A percentile compares a stretch with the other conserved stretches of the same genome.
Conservation (phyloP, 768 basidiomycete genomes). For the Hericium coralloides region DNA sequence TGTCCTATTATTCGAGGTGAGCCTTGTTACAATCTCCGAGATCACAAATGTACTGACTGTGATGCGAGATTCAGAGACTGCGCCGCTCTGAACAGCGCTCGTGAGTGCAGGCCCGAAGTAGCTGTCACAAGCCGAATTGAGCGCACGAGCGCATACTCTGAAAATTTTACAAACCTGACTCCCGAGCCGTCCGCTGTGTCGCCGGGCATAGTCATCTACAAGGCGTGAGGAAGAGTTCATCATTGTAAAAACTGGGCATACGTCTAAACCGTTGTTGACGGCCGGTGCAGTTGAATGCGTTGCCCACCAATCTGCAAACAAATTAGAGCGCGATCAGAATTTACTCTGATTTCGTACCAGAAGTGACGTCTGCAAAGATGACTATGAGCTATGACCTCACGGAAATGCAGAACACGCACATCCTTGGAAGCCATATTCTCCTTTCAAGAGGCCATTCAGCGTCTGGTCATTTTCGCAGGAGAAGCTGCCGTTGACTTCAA, state of each 20-base stretch:
- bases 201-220: constrained; percentile 13
- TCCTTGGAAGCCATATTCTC: constrained; percentile 9
- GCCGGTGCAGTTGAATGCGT: constrained; percentile 7
- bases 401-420: constrained; percentile 3
- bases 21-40: background rate
- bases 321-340: background rate
- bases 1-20: constrained; percentile 30
- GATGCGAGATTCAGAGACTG: constrained; percentile 8
- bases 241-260: background rate
- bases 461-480: constrained; percentile 9
- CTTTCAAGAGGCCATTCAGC: constrained; percentile 8
- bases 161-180: background rate
- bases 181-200: background rate
- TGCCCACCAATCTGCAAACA: constrained; percentile 6
- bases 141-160: background rate
- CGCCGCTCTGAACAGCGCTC: constrained; percentile 5
- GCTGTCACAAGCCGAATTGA: background rate
- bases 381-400: background rate
- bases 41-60: constrained; percentile 4
- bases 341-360: background rate
- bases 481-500: constrained; percentile 9
- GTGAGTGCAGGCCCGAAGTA: constrained; percentile 9
- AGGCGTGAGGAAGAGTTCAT: background rate
- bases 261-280: constrained; percentile 7
- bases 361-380: constrained; percentile 5